Base-by-base conservation (phyloP, 169 alveolate species). In the Blepharisma undulans region DNA sequence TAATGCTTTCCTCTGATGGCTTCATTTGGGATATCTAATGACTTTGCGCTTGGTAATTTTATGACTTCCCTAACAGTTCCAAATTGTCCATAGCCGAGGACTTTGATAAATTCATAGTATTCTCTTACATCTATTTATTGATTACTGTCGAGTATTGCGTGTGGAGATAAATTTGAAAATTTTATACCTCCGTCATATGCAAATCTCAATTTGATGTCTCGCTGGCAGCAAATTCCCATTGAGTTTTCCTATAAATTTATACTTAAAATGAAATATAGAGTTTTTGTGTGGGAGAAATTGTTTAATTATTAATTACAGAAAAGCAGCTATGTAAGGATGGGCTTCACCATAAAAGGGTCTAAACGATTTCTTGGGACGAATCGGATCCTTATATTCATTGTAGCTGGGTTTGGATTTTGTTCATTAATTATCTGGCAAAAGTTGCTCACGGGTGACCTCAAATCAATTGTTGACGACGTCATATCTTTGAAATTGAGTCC, bases 51-150 rank as follows among this genome's bases (percentile, higher is more conserved):
- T 48, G 10, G 66, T 18, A 48, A 2, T 48, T 48, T 48, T 48
- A 48, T 48, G 66, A 87, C 92, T 25, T 74, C 87, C 7, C 92
- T 27, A 1, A 88, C 92, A 18, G 92, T 76, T 19, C 92, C 92
- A 48, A 88, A 88, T 33, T 76, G 48, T 25, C 92, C 92, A 25
- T 29, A 22, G n/a, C 92, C 92, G 5, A 72, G 10, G 25, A 88
- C 48, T 59, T 59, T 88, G n/a, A 76, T 29, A 61, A 76, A 88
- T 2, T 36, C 59, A 33, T 86, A 86, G 85, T 66, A 48, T 48
- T 48, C 66, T 48, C 66, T 48, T 48, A 48, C 66, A 48, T 48
- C 66, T 48, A 10, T 48, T 48, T 48, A 48, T 48, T 48, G 21
- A 48, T 48, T 48, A 48, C 66, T 48, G 66, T 48, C 66, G 66